Evolutionary conservation across 257 asterid species (phyloP).

Genomic region (Gentiana straminea): DNA sequence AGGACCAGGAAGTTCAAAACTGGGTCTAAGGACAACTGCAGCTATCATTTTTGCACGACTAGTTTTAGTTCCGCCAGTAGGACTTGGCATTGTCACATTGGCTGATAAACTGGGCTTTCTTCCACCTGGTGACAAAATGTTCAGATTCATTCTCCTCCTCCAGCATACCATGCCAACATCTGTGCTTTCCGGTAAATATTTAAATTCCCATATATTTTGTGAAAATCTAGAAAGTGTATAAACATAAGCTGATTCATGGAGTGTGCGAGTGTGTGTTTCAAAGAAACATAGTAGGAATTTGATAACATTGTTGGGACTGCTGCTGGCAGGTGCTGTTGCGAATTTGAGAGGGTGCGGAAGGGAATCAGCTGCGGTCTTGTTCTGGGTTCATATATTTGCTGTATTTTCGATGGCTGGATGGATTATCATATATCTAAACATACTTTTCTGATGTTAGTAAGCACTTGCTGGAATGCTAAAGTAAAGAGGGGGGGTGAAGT

Average conservation of each 20-base stretch:
- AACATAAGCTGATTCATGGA: too few species aligned
- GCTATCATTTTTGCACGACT: slow-evolving; percentile 77
- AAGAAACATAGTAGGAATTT: too few species aligned
- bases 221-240: too few species aligned
- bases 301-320: not conserved
- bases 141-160: slow-evolving; percentile 86
- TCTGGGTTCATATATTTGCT: slow-evolving; percentile 98
- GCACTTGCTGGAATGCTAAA: too few species aligned
- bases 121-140: slow-evolving; percentile 89
- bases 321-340: slow-evolving; percentile 80
- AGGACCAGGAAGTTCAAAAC: slow-evolving; percentile 88
- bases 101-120: slow-evolving; percentile 89
- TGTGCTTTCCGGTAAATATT: slow-evolving; percentile 65
- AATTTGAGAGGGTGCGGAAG: slow-evolving; percentile 93
- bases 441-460: slow-evolving; percentile 44
- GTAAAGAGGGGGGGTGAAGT: too few species aligned
- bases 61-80: slow-evolving; percentile 77
- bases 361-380: slow-evolving; percentile 87
- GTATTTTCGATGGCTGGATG: slow-evolving; percentile 95
- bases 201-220: too few species aligned
- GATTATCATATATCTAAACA: slow-evolving; percentile 79
- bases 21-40: slow-evolving; percentile 76
- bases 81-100: slow-evolving; percentile 78
- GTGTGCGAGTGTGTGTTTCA: too few species aligned
- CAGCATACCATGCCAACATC: slow-evolving; percentile 99